These are phyloP conservation scores for Esteya vermicola DNA, from an alignment of 2,329 filamentous ascomycete species.

Conservation along the genomic window DNA sequence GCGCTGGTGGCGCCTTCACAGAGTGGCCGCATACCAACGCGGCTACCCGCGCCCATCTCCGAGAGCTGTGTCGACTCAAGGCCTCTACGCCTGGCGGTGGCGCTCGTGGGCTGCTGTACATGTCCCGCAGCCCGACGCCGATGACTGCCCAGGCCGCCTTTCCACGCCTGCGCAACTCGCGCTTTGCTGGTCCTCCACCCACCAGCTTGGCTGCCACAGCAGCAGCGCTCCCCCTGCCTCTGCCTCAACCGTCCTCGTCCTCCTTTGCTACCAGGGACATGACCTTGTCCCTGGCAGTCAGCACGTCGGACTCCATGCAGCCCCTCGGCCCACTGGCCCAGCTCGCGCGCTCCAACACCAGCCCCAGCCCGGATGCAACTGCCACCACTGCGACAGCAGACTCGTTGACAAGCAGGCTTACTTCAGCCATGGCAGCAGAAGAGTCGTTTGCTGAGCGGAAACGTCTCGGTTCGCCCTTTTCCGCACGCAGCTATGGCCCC, in stretches of 20 bases:
- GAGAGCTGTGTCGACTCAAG: conserved; percentile 47
- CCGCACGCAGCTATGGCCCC: conserved; percentile 45
- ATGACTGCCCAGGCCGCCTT: not conserved
- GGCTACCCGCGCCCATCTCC: conserved; percentile 46
- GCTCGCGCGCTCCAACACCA: conserved; percentile 27
- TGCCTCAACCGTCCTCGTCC: conserved; percentile 19
- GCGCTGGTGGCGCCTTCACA: conserved; percentile 29
- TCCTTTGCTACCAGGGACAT: conserved; percentile 48
- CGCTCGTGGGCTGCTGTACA: conserved; percentile 28
- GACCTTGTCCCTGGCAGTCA: conserved; percentile 42
- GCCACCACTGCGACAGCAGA: not conserved
- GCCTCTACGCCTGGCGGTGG: conserved; percentile 26
- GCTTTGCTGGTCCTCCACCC: too few relatives aligned
- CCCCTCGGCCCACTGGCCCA: conserved; percentile 46
- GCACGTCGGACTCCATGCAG: conserved; percentile 52
- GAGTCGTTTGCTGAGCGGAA: conserved; percentile 19
- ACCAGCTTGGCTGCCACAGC: not conserved
- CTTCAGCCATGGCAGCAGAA: conserved; percentile 6
- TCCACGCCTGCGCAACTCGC: not conserved
- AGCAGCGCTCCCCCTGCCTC: not conserved
- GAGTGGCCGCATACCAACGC: conserved; percentile 51
- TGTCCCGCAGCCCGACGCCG: conserved; percentile 30
- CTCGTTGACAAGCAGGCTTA: conserved; percentile 2
- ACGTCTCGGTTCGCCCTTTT: conserved; percentile 40
- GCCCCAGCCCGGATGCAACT: not conserved